These are phyloP conservation scores for Didymosphaeria variabile DNA, from an alignment of 2,329 filamentous ascomycete species.

Conservation along the genomic window DNA sequence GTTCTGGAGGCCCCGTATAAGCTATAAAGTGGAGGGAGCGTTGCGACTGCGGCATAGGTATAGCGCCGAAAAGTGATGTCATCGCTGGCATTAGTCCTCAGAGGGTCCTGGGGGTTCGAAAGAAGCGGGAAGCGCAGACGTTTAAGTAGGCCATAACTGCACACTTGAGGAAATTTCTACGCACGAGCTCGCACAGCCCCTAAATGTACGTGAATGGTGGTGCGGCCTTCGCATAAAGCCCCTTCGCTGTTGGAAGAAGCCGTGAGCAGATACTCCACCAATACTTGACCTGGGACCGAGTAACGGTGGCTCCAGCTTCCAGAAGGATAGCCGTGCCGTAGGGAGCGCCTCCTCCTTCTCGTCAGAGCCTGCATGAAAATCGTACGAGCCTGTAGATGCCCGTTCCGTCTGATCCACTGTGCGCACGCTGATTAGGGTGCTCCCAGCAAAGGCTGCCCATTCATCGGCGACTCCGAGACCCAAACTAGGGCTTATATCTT, in stretches of 20 bases:
- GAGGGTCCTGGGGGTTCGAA: constrained; percentile 9
- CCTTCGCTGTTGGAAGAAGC: constrained; percentile 14
- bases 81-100: constrained; percentile 17
- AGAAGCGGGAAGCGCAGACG: constrained; percentile 17
- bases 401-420: constrained; percentile 14
- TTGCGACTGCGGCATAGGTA: constrained; percentile 11
- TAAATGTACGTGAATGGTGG: constrained; percentile 14
- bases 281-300: constrained; percentile 18
- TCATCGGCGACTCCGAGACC: constrained; percentile 21
- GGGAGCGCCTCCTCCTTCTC: constrained; percentile 12
- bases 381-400: constrained; percentile 9
- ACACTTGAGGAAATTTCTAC: constrained; percentile 5
- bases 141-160: constrained; percentile 24
- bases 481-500: constrained; percentile 18
- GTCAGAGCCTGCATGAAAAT: constrained; percentile 14
- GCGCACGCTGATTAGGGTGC: constrained; percentile 11
- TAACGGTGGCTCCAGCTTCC: constrained; percentile 16
- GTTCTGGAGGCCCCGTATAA: constrained; percentile 19
- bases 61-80: constrained; percentile 16
- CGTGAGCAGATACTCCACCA: constrained; percentile 15
- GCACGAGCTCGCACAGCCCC: constrained; percentile 14
- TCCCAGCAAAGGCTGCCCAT: constrained; percentile 10
- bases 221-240: constrained; percentile 23
- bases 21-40: constrained; percentile 17
- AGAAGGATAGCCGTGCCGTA: constrained; percentile 10